phyloP scores from a whole-genome alignment of 2,329 filamentous ascomycete genomes.

The Trichoderma sp. region DNA sequence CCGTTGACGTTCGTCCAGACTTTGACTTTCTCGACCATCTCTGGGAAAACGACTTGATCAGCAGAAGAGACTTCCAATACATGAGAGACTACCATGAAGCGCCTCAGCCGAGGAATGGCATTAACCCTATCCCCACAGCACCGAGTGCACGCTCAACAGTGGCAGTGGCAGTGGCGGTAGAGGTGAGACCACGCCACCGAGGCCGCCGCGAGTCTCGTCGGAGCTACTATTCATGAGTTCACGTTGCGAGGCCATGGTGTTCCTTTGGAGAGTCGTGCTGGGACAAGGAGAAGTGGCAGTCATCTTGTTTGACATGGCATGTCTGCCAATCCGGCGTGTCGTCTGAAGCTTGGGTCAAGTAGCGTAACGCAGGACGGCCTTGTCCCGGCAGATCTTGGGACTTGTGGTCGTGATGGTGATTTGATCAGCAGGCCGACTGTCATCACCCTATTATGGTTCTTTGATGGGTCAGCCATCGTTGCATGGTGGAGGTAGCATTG shows the following conservation, averaged over 20 bases:
- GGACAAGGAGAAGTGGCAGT: not conserved
- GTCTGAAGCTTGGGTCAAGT: not conserved
- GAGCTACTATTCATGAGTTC: not conserved
- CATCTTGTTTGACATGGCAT: not conserved
- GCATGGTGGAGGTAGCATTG: not conserved
- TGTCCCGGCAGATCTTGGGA: conserved; percentile 8
- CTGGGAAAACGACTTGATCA: conserved; percentile 36
- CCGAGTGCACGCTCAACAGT: not conserved
- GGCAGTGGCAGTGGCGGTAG: not conserved
- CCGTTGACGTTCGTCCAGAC: conserved; percentile 43
- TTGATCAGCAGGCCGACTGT: not conserved
- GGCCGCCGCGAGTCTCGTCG: not conserved
- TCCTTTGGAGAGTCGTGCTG: not conserved
- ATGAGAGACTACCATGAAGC: conserved; percentile 23
- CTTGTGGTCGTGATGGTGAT: conserved; percentile 6
- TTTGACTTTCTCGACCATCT: conserved; percentile 47
- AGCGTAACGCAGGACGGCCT: not conserved
- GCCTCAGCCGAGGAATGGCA: conserved; percentile 23
- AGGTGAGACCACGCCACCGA: not conserved
- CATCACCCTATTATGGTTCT: not conserved
- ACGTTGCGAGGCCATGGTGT: not conserved
- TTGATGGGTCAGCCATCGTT: not conserved
- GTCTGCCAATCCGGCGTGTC: not conserved
- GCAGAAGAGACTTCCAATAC: conserved; percentile 32
- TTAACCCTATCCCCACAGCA: not conserved